Base-by-base conservation (phyloP, 106 monocot genomes). In the Narthecium ossifragum region DNA sequence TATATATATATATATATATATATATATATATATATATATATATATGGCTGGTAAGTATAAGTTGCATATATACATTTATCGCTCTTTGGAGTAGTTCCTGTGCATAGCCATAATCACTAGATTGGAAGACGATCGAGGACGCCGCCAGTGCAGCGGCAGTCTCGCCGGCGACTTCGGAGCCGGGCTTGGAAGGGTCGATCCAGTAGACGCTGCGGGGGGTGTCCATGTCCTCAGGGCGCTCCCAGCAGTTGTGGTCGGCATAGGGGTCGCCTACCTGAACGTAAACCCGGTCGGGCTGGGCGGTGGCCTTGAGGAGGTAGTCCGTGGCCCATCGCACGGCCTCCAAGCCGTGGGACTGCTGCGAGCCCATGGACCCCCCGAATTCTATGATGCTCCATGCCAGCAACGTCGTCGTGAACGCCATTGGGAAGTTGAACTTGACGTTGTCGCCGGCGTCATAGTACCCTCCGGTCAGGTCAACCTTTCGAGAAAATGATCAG, bases 351-450 rank as follows among this genome's bases (percentile, higher is more conserved):
- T 51, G 33, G 1, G 4, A 14, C n/a, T 45, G 31, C 52, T 71
- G 46, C 0, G 20, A 2, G 7, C 70, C 70, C 45, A 60, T 64
- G 48, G 17, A 46, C 21, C 25, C 27, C 4, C 62, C 62, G 62
- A 60, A 71, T 34, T 71, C 70, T 31, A 62, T 33, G 14, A 71
- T 31, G 53, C 70, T 62, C 70, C 70, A 71, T 1, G 62, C 18
- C 26, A 71, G 45, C 23, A 71, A n/a, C 4, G 70, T 71, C 34
- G 54, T 57, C 20, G 57, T 22, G 34, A 34, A 57, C 4, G 54
- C 54, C 54, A 55, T 55, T 0, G 54, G 54, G 12, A 55, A 55
- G 1, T 20, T 20, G 29, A 34, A 57, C 57, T 57, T 57, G 2
- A 57, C 33, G 34, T 57, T 57, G 33, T 57, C 57, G 32, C 57